Evolutionary conservation across 495 filamentous ascomycete genomes (phyloP).

Genomic region (Aspergillus biplanus): DNA sequence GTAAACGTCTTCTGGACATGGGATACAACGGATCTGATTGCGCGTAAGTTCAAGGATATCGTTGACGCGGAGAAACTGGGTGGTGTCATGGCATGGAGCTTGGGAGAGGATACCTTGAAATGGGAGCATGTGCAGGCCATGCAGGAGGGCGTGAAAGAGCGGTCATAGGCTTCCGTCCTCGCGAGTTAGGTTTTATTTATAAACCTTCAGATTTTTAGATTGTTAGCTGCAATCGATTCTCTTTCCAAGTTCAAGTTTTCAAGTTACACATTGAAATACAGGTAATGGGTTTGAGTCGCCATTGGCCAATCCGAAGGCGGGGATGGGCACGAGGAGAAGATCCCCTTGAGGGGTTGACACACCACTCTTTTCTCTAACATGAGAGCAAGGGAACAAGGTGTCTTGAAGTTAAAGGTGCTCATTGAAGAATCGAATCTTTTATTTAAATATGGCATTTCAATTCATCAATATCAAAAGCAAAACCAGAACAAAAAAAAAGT

Average conservation of each 20-base stretch:
- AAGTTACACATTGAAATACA: no score
- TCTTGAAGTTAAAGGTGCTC: not conserved
- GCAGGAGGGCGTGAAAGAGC: slow-evolving; percentile 45
- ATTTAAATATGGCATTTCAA: not conserved
- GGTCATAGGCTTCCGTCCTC: not conserved
- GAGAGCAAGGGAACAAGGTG: not conserved
- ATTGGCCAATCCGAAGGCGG: slow-evolving; percentile 18
- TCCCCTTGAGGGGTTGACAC: not conserved
- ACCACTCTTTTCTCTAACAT: not conserved
- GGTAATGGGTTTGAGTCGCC: not conserved
- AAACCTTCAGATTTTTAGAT: not conserved
- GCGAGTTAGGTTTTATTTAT: not conserved
- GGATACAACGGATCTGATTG: slow-evolving; percentile 66
- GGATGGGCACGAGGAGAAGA: slow-evolving; percentile 16
- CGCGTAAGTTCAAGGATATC: slow-evolving; percentile 64
- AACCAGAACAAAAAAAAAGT: not conserved
- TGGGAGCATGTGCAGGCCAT: slow-evolving; percentile 64
- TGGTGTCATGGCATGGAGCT: slow-evolving; percentile 73
- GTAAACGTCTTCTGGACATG: slow-evolving; percentile 74
- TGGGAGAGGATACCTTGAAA: slow-evolving; percentile 69
- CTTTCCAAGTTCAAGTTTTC: not conserved
- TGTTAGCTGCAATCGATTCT: not conserved
- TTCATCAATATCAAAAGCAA: not conserved
- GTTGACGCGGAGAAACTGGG: slow-evolving; percentile 62
- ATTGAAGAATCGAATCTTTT: not conserved